These are phyloP conservation scores for Blepharisma undulans DNA, from an alignment of 169 alveolate genomes.

Conservation along the genomic window DNA sequence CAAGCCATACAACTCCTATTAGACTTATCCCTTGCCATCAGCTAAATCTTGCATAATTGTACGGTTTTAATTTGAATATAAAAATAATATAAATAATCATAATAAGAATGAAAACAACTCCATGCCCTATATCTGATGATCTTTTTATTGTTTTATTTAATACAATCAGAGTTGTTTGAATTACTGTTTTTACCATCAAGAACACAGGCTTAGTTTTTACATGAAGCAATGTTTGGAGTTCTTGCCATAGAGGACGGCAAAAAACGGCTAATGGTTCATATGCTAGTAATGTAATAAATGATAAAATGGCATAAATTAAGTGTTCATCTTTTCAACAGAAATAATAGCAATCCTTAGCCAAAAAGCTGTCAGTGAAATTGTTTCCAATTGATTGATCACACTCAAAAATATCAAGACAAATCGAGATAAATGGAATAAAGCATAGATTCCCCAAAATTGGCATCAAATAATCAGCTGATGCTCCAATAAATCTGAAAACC, in stretches of 20 bases:
- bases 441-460: neutral
- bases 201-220: neutral
- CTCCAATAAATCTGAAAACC: neutral
- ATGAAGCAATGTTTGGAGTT: neutral
- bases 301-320: neutral
- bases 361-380: neutral
- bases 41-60: neutral
- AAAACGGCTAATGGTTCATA: neutral
- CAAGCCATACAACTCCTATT: neutral
- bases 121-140: neutral
- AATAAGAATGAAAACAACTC: neutral
- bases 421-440: neutral
- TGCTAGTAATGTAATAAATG: neutral
- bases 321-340: conserved; percentile 24
- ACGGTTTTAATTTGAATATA: neutral
- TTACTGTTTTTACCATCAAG: neutral
- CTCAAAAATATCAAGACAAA: neutral
- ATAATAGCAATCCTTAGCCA: neutral
- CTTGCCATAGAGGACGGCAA: conserved; percentile 25
- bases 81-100: neutral
- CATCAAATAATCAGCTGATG: neutral
- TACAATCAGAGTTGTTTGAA: neutral
- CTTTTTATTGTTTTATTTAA: neutral
- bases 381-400: neutral
- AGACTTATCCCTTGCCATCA: neutral